These are phyloP conservation scores for Colletotrichum lini DNA, from an alignment of 2,329 filamentous ascomycete species.

Conservation along the genomic window DNA sequence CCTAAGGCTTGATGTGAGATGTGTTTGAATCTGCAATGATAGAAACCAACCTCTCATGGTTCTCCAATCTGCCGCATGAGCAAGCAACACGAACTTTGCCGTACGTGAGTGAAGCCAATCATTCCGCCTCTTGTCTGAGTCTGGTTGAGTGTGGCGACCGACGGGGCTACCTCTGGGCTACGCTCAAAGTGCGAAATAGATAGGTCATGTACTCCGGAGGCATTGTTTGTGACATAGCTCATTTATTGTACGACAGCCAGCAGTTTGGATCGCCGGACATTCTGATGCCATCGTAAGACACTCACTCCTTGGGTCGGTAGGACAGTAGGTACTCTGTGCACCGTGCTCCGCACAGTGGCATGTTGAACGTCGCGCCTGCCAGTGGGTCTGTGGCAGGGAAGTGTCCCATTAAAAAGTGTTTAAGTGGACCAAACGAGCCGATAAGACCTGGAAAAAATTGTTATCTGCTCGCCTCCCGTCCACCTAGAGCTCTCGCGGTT, in stretches of 20 bases:
- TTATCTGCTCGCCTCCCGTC: conserved; percentile 47
- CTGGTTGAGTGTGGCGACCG: not conserved
- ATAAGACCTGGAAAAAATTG: conserved; percentile 37
- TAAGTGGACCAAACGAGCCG: conserved; percentile 14
- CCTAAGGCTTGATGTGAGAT: not conserved
- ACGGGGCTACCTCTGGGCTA: not conserved
- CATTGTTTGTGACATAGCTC: not conserved
- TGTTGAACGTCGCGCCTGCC: conserved; percentile 1
- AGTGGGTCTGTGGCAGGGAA: not conserved
- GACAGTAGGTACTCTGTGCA: too few species aligned
- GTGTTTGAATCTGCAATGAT: not conserved
- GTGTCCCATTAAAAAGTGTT: not conserved
- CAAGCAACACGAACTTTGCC: not conserved
- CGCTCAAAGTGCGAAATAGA: not conserved
- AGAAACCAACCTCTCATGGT: not conserved
- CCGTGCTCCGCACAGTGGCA: not conserved
- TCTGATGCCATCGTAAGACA: too few species aligned
- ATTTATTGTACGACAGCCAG: not conserved
- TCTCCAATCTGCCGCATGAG: not conserved
- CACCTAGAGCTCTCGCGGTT: conserved; percentile 19
- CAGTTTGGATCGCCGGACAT: too few species aligned
- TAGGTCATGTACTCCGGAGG: too few species aligned
- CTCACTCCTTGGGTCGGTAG: too few species aligned
- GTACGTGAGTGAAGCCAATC: not conserved
- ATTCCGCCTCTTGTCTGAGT: not conserved